These are phyloP conservation scores for Naegleria fowleri DNA, from an alignment of 208 protist genomes.

Conservation along the genomic window DNA sequence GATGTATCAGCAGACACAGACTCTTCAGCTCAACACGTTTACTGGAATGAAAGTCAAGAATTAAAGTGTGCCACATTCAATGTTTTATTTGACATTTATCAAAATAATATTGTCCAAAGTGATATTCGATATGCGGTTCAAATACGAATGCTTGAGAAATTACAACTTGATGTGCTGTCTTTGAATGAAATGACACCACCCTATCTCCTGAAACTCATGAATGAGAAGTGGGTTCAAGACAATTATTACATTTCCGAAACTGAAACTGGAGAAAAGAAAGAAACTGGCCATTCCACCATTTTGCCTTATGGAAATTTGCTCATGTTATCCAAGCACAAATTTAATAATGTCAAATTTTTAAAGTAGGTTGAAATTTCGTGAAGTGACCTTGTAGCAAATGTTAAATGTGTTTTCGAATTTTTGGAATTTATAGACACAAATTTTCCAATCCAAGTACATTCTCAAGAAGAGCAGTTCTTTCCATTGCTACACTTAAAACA, in stretches of 20 bases:
- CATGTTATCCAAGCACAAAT: neutral
- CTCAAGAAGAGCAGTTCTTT: neutral
- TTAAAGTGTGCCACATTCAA: neutral
- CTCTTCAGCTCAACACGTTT: neutral
- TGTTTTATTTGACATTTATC: neutral
- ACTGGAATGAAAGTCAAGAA: neutral
- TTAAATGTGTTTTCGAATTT: too few species aligned
- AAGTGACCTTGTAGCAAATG: too few species aligned
- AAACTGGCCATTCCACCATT: neutral
- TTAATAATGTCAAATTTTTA: neutral
- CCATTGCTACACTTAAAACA: neutral
- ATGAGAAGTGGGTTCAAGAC: neutral
- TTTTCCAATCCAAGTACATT: neutral
- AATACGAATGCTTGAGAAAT: neutral
- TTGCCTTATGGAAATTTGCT: neutral
- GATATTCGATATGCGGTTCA: neutral
- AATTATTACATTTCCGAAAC: neutral
- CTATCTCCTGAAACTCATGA: neutral
- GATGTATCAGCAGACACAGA: neutral
- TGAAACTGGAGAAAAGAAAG: slow-evolving; percentile 4
- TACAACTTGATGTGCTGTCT: neutral
- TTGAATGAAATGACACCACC: neutral
- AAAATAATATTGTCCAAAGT: neutral
- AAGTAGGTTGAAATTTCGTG: neutral
- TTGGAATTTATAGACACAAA: too few species aligned